Evolutionary conservation across 768 basidiomycete species (phyloP).

Genomic region (Phanerochaete carnosa): DNA sequence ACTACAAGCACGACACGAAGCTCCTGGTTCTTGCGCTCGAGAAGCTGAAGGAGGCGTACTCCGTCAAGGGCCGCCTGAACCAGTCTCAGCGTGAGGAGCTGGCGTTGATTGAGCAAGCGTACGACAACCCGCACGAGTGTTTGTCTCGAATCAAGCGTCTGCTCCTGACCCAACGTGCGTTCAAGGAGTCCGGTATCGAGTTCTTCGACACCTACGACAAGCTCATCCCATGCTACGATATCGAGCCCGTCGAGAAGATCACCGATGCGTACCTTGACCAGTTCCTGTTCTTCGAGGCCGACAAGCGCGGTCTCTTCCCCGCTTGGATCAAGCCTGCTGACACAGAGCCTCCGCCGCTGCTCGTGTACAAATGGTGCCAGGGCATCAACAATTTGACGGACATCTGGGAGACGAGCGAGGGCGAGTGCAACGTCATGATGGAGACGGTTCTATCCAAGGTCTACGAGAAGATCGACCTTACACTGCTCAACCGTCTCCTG

Average conservation of each 20-base stretch:
- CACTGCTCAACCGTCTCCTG: slow-evolving; percentile 90
- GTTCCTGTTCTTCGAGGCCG: slow-evolving; percentile 98
- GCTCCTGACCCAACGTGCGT: slow-evolving; percentile 93
- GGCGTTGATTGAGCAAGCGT: slow-evolving; percentile 97
- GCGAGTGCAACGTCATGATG: slow-evolving; percentile 98
- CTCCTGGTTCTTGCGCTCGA: slow-evolving; percentile 94
- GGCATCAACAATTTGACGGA: slow-evolving; percentile 99
- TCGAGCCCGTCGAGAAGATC: slow-evolving; percentile 99
- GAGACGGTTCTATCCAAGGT: slow-evolving; percentile 97
- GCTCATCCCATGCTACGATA: slow-evolving; percentile 97
- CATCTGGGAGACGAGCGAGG: slow-evolving; percentile 97
- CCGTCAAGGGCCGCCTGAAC: slow-evolving; percentile 94
- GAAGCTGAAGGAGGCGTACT: slow-evolving; percentile 98
- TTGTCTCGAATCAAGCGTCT: slow-evolving; percentile 97
- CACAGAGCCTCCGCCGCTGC: slow-evolving; percentile 91
- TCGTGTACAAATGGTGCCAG: slow-evolving; percentile 99
- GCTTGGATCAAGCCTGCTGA: slow-evolving; percentile 99
- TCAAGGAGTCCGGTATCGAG: slow-evolving; percentile 97
- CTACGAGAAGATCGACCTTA: slow-evolving; percentile 98
- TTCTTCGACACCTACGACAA: slow-evolving; percentile 99
- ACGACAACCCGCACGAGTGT: slow-evolving; percentile 99
- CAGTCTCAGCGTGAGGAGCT: slow-evolving; percentile 98
- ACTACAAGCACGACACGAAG: slow-evolving; percentile 99
- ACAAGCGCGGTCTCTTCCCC: slow-evolving; percentile 97
- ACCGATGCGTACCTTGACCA: slow-evolving; percentile 99